These are phyloP conservation scores for Huntiella abstrusa DNA, from an alignment of 2,329 filamentous ascomycete genomes.

Conservation along the genomic window DNA sequence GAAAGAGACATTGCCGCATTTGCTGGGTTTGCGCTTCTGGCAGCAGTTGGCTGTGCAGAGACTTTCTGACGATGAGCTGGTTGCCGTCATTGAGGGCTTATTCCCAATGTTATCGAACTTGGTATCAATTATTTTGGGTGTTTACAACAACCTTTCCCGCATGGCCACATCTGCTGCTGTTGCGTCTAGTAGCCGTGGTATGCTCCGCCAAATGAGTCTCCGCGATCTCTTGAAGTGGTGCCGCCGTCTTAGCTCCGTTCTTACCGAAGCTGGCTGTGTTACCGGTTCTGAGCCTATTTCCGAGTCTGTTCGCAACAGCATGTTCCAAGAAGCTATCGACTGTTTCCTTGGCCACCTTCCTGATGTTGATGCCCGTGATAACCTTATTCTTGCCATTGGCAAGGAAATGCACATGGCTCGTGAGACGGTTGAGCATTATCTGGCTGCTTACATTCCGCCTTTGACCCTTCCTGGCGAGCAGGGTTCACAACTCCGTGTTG, in stretches of 20 bases:
- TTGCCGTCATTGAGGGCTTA: slow-evolving; percentile 49
- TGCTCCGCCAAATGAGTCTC: slow-evolving; percentile 40
- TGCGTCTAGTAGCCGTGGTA: slow-evolving; percentile 26
- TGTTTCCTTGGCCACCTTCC: slow-evolving; percentile 74
- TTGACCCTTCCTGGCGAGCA: slow-evolving; percentile 38
- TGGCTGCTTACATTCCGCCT: slow-evolving; percentile 52
- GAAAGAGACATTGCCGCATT: slow-evolving; percentile 45
- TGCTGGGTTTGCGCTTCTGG: slow-evolving; percentile 81
- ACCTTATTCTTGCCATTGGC: slow-evolving; percentile 52
- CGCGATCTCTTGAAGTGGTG: slow-evolving; percentile 88
- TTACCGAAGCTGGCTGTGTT: slow-evolving; percentile 41
- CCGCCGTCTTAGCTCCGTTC: slow-evolving; percentile 48
- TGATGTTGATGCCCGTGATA: slow-evolving; percentile 38
- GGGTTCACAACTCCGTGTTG: slow-evolving; percentile 36
- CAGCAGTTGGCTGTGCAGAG: slow-evolving; percentile 50
- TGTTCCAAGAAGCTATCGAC: slow-evolving; percentile 86
- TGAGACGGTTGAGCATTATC: slow-evolving; percentile 60
- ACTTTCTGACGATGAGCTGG: slow-evolving; percentile 50
- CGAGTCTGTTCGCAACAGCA: slow-evolving; percentile 57
- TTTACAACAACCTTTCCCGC: slow-evolving; percentile 34
- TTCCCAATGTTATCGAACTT: slow-evolving; percentile 52
- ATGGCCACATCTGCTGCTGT: slow-evolving; percentile 17
- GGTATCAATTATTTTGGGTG: slow-evolving; percentile 36
- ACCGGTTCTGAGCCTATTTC: slow-evolving; percentile 51
- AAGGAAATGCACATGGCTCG: slow-evolving; percentile 75